These are phyloP conservation scores for Quercus berberidifolia DNA, from an alignment of 306 rosid species.

Conservation along the genomic window DNA sequence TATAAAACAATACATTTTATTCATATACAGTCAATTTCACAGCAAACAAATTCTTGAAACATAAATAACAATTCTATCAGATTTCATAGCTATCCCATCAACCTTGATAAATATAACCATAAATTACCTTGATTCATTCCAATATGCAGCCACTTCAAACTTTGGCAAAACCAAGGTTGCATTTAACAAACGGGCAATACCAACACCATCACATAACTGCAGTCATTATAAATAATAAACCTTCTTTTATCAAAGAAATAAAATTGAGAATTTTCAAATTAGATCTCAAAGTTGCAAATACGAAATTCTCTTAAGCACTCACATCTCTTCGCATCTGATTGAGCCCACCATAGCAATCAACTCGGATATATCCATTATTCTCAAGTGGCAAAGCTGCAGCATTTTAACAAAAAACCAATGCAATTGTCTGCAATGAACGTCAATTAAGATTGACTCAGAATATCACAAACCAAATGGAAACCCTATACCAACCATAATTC, in stretches of 20 bases:
- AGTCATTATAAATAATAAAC: slow-evolving; percentile 17
- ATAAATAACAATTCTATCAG: neutral
- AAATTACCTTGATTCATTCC: slow-evolving; percentile 91
- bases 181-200: slow-evolving; percentile 76
- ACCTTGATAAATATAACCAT: neutral
- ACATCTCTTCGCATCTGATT: slow-evolving; percentile 99
- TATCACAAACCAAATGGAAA: slow-evolving; percentile 8
- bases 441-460: slow-evolving; percentile 69
- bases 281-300: slow-evolving; percentile 12
- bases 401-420: slow-evolving; percentile 63
- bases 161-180: slow-evolving; percentile 90
- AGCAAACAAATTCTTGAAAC: neutral
- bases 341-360: slow-evolving; percentile 98
- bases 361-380: slow-evolving; percentile 80
- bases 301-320: slow-evolving; percentile 27
- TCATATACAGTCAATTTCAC: neutral
- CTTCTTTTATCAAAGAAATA: slow-evolving; percentile 19
- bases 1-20: neutral
- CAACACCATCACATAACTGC: slow-evolving; percentile 97
- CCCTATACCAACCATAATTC: slow-evolving; percentile 18
- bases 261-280: neutral
- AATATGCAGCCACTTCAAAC: slow-evolving; percentile 96
- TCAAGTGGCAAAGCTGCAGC: slow-evolving; percentile 78
- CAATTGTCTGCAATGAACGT: slow-evolving; percentile 82
- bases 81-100: neutral